Evolutionary conservation across 1,139 yeast genomes (phyloP).

Genomic region (Candida dubliniensis): DNA sequence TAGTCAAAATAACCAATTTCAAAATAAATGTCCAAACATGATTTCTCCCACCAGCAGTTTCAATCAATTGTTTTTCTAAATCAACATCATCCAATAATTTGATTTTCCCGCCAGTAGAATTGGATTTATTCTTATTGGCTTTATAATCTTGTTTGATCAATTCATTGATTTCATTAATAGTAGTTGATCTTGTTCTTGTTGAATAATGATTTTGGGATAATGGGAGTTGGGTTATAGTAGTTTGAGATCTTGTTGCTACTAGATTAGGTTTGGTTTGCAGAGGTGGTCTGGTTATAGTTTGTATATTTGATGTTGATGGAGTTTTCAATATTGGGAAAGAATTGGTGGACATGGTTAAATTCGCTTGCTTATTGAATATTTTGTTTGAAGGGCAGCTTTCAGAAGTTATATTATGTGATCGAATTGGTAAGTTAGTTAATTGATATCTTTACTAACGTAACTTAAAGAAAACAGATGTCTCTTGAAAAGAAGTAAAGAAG

Average conservation of each 20-base stretch:
- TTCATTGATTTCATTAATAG: conserved; percentile 11
- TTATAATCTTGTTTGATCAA: conserved; percentile 16
- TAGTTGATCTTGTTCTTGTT: conserved; percentile 3
- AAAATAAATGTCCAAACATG: conserved; percentile 33
- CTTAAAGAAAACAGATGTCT: too few relatives aligned
- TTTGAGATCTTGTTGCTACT: too few relatives aligned
- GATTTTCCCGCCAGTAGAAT: conserved; percentile 4
- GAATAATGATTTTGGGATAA: neutral
- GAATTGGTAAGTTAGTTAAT: neutral
- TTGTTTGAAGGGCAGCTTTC: too few relatives aligned
- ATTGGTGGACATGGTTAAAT: conserved; percentile 2
- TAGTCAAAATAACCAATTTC: conserved; percentile 30
- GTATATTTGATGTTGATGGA: conserved; percentile 4
- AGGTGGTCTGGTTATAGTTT: conserved; percentile 1
- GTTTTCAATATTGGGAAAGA: conserved; percentile 3
- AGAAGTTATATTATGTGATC: too few relatives aligned
- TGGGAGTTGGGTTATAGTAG: neutral
- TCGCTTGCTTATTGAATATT: too few relatives aligned
- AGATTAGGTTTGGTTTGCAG: too few relatives aligned
- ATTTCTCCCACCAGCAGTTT: conserved; percentile 42
- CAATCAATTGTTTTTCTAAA: conserved; percentile 39
- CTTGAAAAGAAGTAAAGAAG: too few relatives aligned
- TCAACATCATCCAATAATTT: conserved; percentile 29
- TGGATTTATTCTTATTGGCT: conserved; percentile 5
- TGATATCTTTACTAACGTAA: too few relatives aligned